Base-by-base conservation (phyloP, 495 filamentous ascomycete species). In the Echria macrotheca region DNA sequence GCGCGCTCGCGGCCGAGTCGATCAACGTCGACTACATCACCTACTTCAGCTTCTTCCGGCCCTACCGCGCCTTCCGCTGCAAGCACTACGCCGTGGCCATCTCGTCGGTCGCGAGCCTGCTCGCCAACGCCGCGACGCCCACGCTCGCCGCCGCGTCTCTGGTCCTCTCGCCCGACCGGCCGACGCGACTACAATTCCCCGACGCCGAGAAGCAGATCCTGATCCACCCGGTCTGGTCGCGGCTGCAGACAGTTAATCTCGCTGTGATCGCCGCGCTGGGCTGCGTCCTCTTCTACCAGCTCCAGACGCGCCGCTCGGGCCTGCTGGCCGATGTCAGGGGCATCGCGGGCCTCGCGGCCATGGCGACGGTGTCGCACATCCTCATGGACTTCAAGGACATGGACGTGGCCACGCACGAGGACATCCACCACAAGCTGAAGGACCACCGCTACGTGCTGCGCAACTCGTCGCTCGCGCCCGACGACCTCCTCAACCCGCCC, bases 1-100 rank as follows among this genome's bases (percentile, higher is more conserved):
- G 84, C 12, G 80, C 83, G 0, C 63, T 81, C 2, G 85, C 85
- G 1, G 76, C 75, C 4, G 78, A 86, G 54, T 82, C 78, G 4
- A 72, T 89, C 50, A 87, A 86, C 53, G 77, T 87, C 40, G 83
- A 88, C 67, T 87, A 88, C 52, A 73, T 83, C 25, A 85, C 78
- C 2, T 69, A 77, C 43, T 79, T 82, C 67, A 75, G 71, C 53
- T 77, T 84, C 56, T 63, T 83, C 26, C 69, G 80, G 9, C 85
- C 85, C 1, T 56, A 85, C 18, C 73, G 75, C 18, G 83, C 85
- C 7, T 51, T 84, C 8, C 61, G 64, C 44, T 73, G 74, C 57
- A 70, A 66, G 31, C 85, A 89, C 53, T 85, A 79, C 57, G 79
- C 85, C 19, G 83, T 89, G 0, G 72, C 77, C 0, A 69, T 79